Conservation (phyloP, 129 eudicot genomes). For the Sambucus nigra region DNA sequence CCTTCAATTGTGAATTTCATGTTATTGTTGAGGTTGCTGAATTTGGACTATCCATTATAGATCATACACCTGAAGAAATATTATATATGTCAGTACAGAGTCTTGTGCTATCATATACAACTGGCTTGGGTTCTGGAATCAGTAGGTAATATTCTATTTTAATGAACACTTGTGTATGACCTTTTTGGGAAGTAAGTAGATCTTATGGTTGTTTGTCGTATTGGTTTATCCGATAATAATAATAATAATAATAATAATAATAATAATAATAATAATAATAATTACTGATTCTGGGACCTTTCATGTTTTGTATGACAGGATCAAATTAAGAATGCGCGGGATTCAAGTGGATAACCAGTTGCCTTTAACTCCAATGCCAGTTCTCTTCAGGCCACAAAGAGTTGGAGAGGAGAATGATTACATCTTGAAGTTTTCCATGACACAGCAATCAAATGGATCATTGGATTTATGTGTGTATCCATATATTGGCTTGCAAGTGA, state of each 20-base stretch:
- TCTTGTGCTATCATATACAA: conserved; percentile 74
- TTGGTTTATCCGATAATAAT: neutral
- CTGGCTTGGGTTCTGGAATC: conserved; percentile 91
- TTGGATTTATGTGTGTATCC: conserved; percentile 85
- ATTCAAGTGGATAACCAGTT: conserved; percentile 93
- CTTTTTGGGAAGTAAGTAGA: neutral
- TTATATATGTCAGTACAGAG: conserved; percentile 72
- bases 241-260: neutral
- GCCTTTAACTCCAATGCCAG: conserved; percentile 95
- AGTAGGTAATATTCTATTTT: conserved; percentile 50
- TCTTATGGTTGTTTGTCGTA: neutral
- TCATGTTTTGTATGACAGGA: conserved; percentile 29
- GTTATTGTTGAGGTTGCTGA: conserved; percentile 76
- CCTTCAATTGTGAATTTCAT: conserved; percentile 68
- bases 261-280: neutral
- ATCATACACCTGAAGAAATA: conserved; percentile 99
- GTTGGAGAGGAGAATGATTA: conserved; percentile 66
- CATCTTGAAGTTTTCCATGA: conserved; percentile 68
- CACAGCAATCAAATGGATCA: conserved; percentile 87
- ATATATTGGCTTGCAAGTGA: conserved; percentile 84
- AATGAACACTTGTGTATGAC: neutral
- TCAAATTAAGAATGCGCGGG: conserved; percentile 85
- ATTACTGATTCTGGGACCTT: conserved; percentile 10
- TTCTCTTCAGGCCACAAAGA: conserved; percentile 88
- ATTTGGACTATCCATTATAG: conserved; percentile 80